Evolutionary conservation across 1,284 basidiomycete species (phyloP).

Genomic region (Paramarasmius palmivorus): DNA sequence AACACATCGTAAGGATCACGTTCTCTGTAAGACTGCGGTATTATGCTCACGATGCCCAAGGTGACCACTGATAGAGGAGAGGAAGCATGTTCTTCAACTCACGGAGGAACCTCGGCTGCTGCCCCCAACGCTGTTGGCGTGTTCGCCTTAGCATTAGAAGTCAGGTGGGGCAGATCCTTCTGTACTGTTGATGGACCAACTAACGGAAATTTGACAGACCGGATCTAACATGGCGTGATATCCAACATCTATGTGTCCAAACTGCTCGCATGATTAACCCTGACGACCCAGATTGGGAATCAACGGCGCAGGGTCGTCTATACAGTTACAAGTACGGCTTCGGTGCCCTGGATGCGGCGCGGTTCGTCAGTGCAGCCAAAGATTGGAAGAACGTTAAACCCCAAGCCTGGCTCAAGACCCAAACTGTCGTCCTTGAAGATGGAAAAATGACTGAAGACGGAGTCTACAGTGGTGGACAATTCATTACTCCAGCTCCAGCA

Average conservation of each 20-base stretch:
- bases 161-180: constrained; percentile 54
- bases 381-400: constrained; percentile 91
- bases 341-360: constrained; percentile 85
- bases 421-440: constrained; percentile 65
- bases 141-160: constrained; percentile 85
- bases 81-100: constrained; percentile 78
- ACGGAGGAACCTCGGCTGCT: constrained; percentile 97
- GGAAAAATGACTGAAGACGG: constrained; percentile 61
- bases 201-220: constrained; percentile 48
- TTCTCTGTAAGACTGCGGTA: constrained; percentile 14
- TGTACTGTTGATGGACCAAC: background rate
- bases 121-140: constrained; percentile 95
- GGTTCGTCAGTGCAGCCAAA: constrained; percentile 81
- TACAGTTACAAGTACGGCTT: constrained; percentile 99
- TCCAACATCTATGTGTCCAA: constrained; percentile 88
- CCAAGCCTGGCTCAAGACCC: constrained; percentile 86
- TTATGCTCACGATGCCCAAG: constrained; percentile 39
- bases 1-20: constrained; percentile 75
- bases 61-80: constrained; percentile 94
- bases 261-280: constrained; percentile 83
- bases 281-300: constrained; percentile 95
- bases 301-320: constrained; percentile 72
- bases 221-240: constrained; percentile 95
- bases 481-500: constrained; percentile 46
- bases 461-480: constrained; percentile 64